Conservation (phyloP, 768 basidiomycete species). For the Coprinellus aureogranulatus region DNA sequence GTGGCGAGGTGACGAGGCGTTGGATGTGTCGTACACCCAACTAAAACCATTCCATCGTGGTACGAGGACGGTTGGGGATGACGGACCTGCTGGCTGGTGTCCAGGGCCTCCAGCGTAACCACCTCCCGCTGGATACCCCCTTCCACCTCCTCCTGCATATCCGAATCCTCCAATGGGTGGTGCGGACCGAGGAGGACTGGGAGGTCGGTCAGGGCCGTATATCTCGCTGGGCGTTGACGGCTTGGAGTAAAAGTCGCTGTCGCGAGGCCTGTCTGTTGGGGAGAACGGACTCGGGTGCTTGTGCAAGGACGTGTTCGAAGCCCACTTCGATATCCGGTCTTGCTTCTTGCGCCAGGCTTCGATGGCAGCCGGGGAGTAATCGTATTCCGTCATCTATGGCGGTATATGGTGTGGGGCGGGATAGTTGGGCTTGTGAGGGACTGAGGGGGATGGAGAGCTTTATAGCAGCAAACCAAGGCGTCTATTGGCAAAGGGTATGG, state of each 20-base stretch:
- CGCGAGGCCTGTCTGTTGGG: not conserved
- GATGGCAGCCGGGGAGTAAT: not conserved
- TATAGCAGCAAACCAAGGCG: not conserved
- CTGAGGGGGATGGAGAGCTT: not conserved
- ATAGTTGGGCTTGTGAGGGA: not conserved
- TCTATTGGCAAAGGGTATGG: not conserved
- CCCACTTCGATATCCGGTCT: not conserved
- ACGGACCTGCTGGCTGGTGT: not conserved
- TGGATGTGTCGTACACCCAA: not conserved
- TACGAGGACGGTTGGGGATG: not conserved
- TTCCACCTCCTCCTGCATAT: not conserved
- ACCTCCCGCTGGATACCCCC: not conserved
- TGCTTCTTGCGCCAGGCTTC: not conserved
- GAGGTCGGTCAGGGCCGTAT: not conserved
- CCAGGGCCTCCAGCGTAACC: not conserved
- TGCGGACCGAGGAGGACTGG: not conserved
- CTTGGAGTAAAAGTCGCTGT: not conserved
- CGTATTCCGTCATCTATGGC: not conserved
- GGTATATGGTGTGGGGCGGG: too few relatives aligned
- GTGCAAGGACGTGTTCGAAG: not conserved
- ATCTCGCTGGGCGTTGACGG: not conserved
- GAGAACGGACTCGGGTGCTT: not conserved
- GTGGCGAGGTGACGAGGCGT: not conserved
- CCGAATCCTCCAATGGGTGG: not conserved
- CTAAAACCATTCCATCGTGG: not conserved